These are phyloP conservation scores for Rutidosis leptorrhynchoides DNA, from an alignment of 129 eudicot species.

Conservation along the genomic window DNA sequence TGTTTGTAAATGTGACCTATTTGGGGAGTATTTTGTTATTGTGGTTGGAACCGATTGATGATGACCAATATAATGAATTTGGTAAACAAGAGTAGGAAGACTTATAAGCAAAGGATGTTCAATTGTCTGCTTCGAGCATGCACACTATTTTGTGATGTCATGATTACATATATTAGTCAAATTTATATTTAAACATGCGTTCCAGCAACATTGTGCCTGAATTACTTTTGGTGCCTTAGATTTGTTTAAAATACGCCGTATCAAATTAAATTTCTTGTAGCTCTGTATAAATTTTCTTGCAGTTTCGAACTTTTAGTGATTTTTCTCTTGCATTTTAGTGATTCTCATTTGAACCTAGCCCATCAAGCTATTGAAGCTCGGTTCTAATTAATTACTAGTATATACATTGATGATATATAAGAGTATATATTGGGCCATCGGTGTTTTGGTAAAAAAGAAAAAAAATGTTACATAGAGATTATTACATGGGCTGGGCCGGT, in stretches of 20 bases:
- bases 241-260: background rate
- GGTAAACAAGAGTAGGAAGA: conserved; percentile 23
- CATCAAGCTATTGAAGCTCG: no score
- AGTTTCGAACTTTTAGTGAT: no score
- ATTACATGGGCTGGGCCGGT: no score
- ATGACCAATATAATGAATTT: conserved; percentile 13
- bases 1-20: background rate
- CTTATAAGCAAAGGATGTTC: conserved; percentile 46
- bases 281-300: no score
- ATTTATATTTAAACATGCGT: background rate
- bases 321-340: no score
- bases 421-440: no score
- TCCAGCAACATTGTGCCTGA: background rate
- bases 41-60: background rate
- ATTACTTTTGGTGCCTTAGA: background rate
- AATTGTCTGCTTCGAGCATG: conserved; percentile 26
- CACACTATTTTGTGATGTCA: conserved; percentile 28
- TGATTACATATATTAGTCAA: conserved; percentile 11
- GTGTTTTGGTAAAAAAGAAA: no score
- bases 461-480: no score
- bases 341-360: no score
- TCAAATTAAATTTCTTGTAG: no score
- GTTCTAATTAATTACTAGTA: no score
- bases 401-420: no score
- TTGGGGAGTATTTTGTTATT: background rate